phyloP scores from a whole-genome alignment of 768 basidiomycete genomes.

The Suillus tomentosus region DNA sequence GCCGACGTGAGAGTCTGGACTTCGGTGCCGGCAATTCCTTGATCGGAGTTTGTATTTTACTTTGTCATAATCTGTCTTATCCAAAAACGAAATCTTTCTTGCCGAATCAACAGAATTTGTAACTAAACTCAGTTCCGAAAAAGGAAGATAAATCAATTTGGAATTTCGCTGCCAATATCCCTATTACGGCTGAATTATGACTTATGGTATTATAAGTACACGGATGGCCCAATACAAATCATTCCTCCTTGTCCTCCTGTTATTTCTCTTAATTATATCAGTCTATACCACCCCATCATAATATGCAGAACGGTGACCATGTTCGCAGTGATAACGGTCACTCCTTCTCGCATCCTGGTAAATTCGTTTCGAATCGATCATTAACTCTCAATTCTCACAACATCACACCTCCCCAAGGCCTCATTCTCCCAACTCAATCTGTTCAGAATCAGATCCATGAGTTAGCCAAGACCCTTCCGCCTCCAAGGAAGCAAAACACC shows the following conservation, averaged over 20 bases:
- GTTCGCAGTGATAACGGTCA: slow-evolving; percentile 17
- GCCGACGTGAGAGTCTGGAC: slow-evolving; percentile 24
- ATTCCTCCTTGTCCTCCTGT: slow-evolving; percentile 16
- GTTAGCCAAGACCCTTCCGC: slow-evolving; percentile 75
- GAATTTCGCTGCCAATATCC: slow-evolving; percentile 4
- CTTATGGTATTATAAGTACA: slow-evolving; percentile 17
- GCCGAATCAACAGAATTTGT: neutral
- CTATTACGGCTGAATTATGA: slow-evolving; percentile 7
- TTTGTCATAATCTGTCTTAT: slow-evolving; percentile 4
- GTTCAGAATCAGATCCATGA: slow-evolving; percentile 85
- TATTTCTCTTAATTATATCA: slow-evolving; percentile 30
- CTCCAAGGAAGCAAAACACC: slow-evolving; percentile 90
- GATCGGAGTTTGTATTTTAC: slow-evolving; percentile 6
- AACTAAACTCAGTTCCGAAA: neutral
- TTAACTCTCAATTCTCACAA: slow-evolving; percentile 1
- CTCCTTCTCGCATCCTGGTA: slow-evolving; percentile 38
- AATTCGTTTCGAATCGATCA: neutral
- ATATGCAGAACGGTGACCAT: slow-evolving; percentile 34
- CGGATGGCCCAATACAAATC: slow-evolving; percentile 3
- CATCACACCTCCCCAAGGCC: slow-evolving; percentile 42
- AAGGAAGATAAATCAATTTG: neutral
- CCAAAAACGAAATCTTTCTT: slow-evolving; percentile 1
- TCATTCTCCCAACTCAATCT: slow-evolving; percentile 62
- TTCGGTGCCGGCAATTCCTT: slow-evolving; percentile 30
- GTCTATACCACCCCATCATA: slow-evolving; percentile 24